Evolutionary conservation across 169 alveolate species (phyloP), one percentile per base, ranked within the genome.

Genomic region (Plasmodium gaboni): DNA sequence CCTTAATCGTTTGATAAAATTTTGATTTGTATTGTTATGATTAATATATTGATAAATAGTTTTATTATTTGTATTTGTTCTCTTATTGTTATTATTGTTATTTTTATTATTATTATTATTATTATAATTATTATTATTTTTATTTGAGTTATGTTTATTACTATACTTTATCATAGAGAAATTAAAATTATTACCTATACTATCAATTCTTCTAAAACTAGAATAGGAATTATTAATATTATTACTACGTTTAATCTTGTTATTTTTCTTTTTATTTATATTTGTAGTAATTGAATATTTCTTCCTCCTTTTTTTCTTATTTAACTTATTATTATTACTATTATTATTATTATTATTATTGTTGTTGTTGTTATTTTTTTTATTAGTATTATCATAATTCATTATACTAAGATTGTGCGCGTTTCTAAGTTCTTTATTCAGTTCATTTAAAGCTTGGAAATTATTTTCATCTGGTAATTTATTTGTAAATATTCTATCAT

Each of bases 81-180:
- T 24, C 2, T 61, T 61, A 61, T 28, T 38, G 8, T 65, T 7
- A 65, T 32, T 28, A 38, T 24, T 64, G 22, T 32, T 26, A 32
- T 32, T 32, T 0, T 26, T 65, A 5, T 65, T 65, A 32, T 32
- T 28, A 13, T 13, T 28, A 10, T 38, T 8, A 64, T 7, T 57
- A 50, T 19, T 74, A n/a, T 28, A 28, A 38, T n/a, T 59, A n/a
- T 15, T 74, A 26, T 22, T 22, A 26, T 60, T 12, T 22, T 19
- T 74, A 28, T 74, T 44, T n/a, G 38, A 53, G 42, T 78, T 72
- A 10, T 59, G 69, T n/a, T 67, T 90, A 26, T 71, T 67, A 28
- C 32, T 50, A 38, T 85, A 57, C 32, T 83, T 88, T 19, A 87
- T 90, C 22, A 63, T 67, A 10, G 64, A 46, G 19, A 57, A 51